Percentiles rank a stretch among this genome's conserved stretches.
These are phyloP conservation scores for Tolypocladium nubicola DNA, from an alignment of 2,329 filamentous ascomycete species.

Conservation along the genomic window DNA sequence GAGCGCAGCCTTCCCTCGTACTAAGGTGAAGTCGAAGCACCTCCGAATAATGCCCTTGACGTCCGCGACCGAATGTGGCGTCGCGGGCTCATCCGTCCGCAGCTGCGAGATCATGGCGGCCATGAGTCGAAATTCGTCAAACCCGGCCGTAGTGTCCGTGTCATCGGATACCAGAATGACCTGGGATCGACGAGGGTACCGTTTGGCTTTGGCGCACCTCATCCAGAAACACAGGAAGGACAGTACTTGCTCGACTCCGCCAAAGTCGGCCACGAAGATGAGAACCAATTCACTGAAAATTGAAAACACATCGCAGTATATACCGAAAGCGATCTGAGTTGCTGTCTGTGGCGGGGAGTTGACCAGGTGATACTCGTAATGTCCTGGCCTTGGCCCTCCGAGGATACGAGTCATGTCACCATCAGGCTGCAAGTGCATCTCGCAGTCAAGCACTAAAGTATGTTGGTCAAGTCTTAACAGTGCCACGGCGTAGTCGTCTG, in stretches of 20 bases:
- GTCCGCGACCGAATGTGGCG: neutral
- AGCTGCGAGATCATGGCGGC: neutral
- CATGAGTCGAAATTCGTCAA: neutral
- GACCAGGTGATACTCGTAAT: neutral
- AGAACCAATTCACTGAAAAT: neutral
- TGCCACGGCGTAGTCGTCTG: neutral
- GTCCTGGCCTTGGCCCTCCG: neutral
- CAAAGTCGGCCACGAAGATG: neutral
- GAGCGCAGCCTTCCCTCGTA: neutral
- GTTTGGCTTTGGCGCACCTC: neutral
- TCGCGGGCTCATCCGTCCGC: neutral
- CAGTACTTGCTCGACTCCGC: neutral
- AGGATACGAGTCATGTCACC: neutral
- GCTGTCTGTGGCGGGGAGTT: neutral
- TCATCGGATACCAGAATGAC: neutral
- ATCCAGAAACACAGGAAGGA: neutral
- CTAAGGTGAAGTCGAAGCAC: neutral
- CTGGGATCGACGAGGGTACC: neutral
- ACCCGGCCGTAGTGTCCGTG: neutral
- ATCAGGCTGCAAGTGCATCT: neutral
- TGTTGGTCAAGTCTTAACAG: neutral
- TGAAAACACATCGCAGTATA: neutral
- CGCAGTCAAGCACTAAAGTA: constrained; percentile 1
- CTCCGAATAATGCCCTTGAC: neutral
- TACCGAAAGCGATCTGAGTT: neutral